A percentile compares a stretch with the other conserved stretches of the same genome.
Conservation (phyloP, 2,329 filamentous ascomycete species). For the Coniochaeta sp. region DNA sequence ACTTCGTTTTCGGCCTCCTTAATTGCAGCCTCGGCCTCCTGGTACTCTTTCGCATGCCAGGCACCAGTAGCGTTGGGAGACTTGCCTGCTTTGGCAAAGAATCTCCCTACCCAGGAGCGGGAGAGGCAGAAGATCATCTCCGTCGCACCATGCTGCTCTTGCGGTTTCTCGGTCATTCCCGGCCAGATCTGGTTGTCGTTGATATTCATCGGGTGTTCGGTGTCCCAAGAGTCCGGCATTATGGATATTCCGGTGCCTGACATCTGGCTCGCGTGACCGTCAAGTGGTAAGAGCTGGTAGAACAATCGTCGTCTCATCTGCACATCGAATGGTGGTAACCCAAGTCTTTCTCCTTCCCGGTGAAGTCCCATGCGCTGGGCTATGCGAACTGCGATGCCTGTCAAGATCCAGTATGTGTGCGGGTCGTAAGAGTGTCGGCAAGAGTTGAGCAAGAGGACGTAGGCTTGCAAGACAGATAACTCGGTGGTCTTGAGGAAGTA, state of each 20-base stretch:
- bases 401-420: slow-evolving; percentile 42
- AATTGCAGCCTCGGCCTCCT: slow-evolving; percentile 24
- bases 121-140: slow-evolving; percentile 29
- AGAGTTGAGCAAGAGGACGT: slow-evolving; percentile 37
- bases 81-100: slow-evolving; percentile 19
- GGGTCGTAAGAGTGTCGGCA: slow-evolving; percentile 33
- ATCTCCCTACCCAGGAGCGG: slow-evolving; percentile 31
- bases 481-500: slow-evolving; percentile 44
- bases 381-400: slow-evolving; percentile 44
- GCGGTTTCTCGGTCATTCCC: slow-evolving; percentile 25
- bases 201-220: slow-evolving; percentile 25
- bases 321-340: slow-evolving; percentile 34
- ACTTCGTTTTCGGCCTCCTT: slow-evolving; percentile 31
- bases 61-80: slow-evolving; percentile 9
- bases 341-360: slow-evolving; percentile 30
- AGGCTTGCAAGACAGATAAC: slow-evolving; percentile 45
- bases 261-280: slow-evolving; percentile 17
- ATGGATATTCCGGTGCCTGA: slow-evolving; percentile 15
- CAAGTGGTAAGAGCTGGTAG: slow-evolving; percentile 44
- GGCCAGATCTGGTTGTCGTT: slow-evolving; percentile 29
- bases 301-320: slow-evolving; percentile 47
- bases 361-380: slow-evolving; percentile 47
- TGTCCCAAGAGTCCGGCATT: slow-evolving; percentile 19
- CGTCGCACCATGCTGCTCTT: slow-evolving; percentile 19
- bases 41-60: slow-evolving; percentile 13